Base-by-base conservation (phyloP, 805 yeast species). In the Lipomyces chichibuensis region DNA sequence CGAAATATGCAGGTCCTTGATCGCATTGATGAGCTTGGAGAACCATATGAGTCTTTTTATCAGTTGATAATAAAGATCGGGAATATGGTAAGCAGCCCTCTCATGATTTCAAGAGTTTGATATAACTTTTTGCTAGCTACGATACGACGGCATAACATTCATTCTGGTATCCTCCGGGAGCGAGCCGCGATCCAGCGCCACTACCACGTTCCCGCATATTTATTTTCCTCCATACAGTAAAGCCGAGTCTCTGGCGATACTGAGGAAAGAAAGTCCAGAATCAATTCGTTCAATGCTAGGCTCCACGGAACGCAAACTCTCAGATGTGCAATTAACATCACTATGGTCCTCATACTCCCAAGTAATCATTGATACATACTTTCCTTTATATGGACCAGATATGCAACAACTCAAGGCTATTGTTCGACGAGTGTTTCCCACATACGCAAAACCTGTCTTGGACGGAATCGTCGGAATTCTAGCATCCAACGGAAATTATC, bases 211-310 rank as follows among this genome's bases (percentile, higher is more conserved):
- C 29, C 69, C 69, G 2, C 70, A 61, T 39, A 61, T 67, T 27
- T 57, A 54, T 53, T 68, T 68, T 49, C 64, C 66, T 6, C 61
- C 69, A 20, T 68, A 68, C 57, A 57, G 63, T 14, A 65, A 63
- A 35, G 13, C 60, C 11, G 71, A 68, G 27, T 43, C 59, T 14
- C 51, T 51, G 6, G 63, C 65, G 3, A 59, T 68, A 17, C 57
- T 66, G n/a, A 32, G 59, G 39, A 23, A 14, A 20, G 61, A 63
- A 29, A 56, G n/a, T 25, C 59, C 37, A 23, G 59, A 27, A 17
- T 25, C 37, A 2, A 33, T 33, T 20, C 43, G 43, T 3, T 33
- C 59, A 8, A 25, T 23, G 55, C 27, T 27, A 53, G 14, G 37
- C 14, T 14, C 64, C 37, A 17, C 64, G 35, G 53, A 23, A 25